phyloP scores from a whole-genome alignment of 257 asterid genomes.

The Asclepias syriaca region DNA sequence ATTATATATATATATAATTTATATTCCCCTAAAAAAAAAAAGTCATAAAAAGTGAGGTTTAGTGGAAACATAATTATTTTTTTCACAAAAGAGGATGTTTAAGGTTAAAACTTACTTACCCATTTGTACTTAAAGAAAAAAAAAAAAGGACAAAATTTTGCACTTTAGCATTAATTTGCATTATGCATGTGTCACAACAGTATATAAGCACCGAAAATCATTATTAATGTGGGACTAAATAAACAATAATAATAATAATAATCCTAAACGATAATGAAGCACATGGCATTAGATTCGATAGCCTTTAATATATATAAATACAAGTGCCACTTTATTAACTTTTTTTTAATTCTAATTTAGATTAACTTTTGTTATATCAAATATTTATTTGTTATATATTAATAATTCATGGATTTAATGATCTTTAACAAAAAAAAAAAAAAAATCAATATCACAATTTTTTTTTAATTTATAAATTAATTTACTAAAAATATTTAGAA shows the following conservation, averaged over 20 bases:
- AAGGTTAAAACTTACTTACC: not conserved
- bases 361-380: too few relatives aligned
- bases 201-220: slow-evolving; percentile 1
- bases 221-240: slow-evolving; percentile 13
- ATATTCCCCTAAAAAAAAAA: too few relatives aligned
- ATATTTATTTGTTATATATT: too few relatives aligned
- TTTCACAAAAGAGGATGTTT: not conserved
- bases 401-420: too few relatives aligned
- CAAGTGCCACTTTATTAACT: too few relatives aligned
- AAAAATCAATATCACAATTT: too few relatives aligned
- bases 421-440: too few relatives aligned
- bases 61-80: not conserved
- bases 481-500: too few relatives aligned
- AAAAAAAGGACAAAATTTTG: not conserved
- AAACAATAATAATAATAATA: not conserved
- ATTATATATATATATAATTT: too few relatives aligned
- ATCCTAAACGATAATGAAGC: slow-evolving; percentile 7
- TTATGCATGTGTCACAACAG: slow-evolving; percentile 1
- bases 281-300: slow-evolving; percentile 13
- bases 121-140: not conserved
- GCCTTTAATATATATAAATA: not conserved
- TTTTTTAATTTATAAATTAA: too few relatives aligned
- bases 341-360: too few relatives aligned
- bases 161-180: not conserved
- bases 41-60: not conserved